Percentiles rank a stretch among this genome's conserved stretches.
Evolutionary conservation across 2,329 filamentous ascomycete genomes (phyloP).

Genomic region (Diaporthe ilicicola): DNA sequence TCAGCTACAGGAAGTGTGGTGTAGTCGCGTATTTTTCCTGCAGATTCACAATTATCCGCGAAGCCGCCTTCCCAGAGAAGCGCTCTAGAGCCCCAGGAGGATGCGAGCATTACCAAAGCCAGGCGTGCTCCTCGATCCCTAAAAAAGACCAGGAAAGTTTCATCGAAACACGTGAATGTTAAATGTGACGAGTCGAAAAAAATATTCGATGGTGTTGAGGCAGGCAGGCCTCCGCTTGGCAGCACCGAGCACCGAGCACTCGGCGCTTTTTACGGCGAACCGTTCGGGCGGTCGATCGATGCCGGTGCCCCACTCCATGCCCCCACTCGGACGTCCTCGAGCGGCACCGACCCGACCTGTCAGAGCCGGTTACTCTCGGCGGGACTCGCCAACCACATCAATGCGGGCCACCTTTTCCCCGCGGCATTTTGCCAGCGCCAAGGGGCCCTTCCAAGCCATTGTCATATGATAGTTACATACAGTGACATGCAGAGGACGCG

Average conservation of each 20-base stretch:
- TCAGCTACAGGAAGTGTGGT: background rate
- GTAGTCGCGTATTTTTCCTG: conserved; percentile 3
- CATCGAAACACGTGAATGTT: background rate
- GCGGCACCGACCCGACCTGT: conserved; percentile 18
- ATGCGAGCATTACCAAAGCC: background rate
- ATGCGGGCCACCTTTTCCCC: conserved; percentile 22
- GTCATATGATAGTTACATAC: conserved; percentile 21
- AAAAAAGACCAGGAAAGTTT: too few relatives aligned
- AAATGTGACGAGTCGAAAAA: background rate
- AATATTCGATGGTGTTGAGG: background rate
- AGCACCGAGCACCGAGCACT: background rate
- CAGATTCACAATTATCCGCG: conserved; percentile 1
- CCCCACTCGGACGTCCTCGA: conserved; percentile 3
- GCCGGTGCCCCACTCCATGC: background rate
- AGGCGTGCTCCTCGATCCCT: too few relatives aligned
- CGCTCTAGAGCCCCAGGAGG: background rate
- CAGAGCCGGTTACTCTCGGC: conserved; percentile 20
- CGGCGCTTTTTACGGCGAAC: conserved; percentile 2
- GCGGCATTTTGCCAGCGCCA: background rate
- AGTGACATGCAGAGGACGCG: background rate
- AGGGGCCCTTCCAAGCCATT: background rate
- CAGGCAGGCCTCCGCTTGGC: background rate
- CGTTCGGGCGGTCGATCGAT: background rate
- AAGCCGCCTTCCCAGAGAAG: background rate
- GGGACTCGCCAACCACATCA: conserved; percentile 7